phyloP scores from a whole-genome alignment of 306 rosid species.

The Clitoria ternatea region DNA sequence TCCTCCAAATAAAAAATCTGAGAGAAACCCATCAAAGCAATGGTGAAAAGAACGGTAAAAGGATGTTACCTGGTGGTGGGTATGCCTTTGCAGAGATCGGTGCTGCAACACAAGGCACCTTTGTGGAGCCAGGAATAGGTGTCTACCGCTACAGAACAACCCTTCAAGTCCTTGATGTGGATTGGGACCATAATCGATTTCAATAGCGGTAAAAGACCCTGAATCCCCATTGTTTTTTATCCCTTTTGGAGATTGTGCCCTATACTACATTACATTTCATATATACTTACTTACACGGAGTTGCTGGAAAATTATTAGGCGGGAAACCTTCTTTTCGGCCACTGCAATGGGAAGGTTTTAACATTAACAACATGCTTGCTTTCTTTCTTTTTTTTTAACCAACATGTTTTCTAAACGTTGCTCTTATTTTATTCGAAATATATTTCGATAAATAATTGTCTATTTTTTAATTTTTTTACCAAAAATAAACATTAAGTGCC shows the following conservation, averaged over 20 bases:
- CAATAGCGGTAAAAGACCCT: slow-evolving; percentile 78
- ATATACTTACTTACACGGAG: background rate
- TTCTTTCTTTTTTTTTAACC: too few species aligned
- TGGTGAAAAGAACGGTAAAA: background rate
- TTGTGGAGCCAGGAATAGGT: slow-evolving; percentile 98
- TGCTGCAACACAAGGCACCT: slow-evolving; percentile 92
- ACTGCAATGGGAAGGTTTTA: too few species aligned
- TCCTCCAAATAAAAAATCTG: background rate
- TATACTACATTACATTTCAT: background rate
- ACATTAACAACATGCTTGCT: too few species aligned
- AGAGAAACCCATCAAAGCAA: background rate
- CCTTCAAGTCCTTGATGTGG: slow-evolving; percentile 76
- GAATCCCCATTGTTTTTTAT: slow-evolving; percentile 64
- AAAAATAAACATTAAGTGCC: too few species aligned
- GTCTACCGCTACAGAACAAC: slow-evolving; percentile 64
- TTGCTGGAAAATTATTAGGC: background rate
- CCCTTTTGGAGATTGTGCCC: background rate
- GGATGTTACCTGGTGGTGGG: slow-evolving; percentile 66
- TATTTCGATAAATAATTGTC: too few species aligned
- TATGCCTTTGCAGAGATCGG: slow-evolving; percentile 68
- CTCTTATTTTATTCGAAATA: too few species aligned
- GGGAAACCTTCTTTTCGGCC: background rate
- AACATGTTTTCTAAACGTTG: too few species aligned
- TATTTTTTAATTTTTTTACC: too few species aligned
- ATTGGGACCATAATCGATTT: slow-evolving; percentile 84